Base-by-base conservation (phyloP, 208 protist genomes). In the Wallacemonas rigidus region DNA sequence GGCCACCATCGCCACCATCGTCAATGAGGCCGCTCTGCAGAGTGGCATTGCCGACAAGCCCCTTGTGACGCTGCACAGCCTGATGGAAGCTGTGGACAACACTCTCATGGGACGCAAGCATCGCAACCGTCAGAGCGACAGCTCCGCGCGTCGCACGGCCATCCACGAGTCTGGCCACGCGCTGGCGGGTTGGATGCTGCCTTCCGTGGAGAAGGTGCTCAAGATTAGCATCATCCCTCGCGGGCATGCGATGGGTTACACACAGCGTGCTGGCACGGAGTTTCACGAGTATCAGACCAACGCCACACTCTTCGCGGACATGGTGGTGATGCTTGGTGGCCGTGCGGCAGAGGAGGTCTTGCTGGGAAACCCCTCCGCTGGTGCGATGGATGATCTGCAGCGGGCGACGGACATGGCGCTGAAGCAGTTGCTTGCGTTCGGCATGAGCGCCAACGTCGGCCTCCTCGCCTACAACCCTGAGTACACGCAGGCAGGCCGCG, bases 1-100 rank as follows among this genome's bases (percentile, higher is more conserved):
- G 45, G 98, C 98, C 17, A 98, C 98, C 56, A 98, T 99, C 69
- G 91, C 97, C 38, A 99, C 98, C 43, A 90, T 99, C 12, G 92
- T 96, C 63, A 99, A 99, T 76, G 98, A 99, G 82, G 98, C 97
- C 26, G 97, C 98, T 41, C 81, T 97, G 67, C 86, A 93, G 74
- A 87, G 87, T 55, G 89, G 86, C 57, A 93, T 96, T 64, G 84
- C 83, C 1, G 94, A 89, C 1, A 87, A 97, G 56, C 86, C 87
- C 57, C 80, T 91, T 15, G 86, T 92, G 56, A 79, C 84, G 53
- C 80, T 93, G 55, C 81, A 86, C 15, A 76, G 72, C 60, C 51
- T 97, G 26, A 55, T 87, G 26, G 92, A 95, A 58, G 90, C 92
- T 14, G 64, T 97, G 14, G 92, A 97, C 74, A 94, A 95, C 72